phyloP scores from a whole-genome alignment of 148 eudicot genomes.

The Camellia granthamiana region DNA sequence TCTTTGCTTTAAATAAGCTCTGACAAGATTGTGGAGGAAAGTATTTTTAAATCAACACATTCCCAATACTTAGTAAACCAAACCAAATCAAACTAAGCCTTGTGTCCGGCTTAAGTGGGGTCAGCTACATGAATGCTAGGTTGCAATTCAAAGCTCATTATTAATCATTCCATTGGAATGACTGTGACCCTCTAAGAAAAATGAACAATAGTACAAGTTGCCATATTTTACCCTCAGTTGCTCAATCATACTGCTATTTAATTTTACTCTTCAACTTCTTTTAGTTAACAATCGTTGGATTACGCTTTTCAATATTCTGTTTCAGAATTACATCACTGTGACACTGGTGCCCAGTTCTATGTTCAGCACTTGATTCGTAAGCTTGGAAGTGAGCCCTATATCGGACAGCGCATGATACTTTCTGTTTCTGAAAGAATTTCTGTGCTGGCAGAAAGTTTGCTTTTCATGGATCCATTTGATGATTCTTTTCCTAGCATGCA shows the following conservation, averaged over 20 bases:
- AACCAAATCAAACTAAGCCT: no score
- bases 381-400: slow-evolving; percentile 64
- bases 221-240: slow-evolving; percentile 3
- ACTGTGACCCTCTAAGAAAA: not conserved
- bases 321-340: slow-evolving; percentile 43
- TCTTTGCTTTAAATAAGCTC: no score
- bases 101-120: no score
- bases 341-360: slow-evolving; percentile 38
- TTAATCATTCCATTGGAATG: not conserved
- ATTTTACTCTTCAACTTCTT: not conserved
- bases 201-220: not conserved
- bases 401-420: slow-evolving; percentile 74
- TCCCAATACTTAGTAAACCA: no score
- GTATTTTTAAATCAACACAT: no score
- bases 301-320: not conserved
- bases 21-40: no score
- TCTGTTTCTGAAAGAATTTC: slow-evolving; percentile 71
- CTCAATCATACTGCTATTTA: not conserved
- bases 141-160: not conserved
- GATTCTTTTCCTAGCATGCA: slow-evolving; percentile 63
- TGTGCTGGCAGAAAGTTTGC: slow-evolving; percentile 63
- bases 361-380: slow-evolving; percentile 70
- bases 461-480: slow-evolving; percentile 84
- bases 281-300: not conserved
- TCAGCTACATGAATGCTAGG: no score